Conservation (phyloP, 148 eudicot species). For the Chenopodium berlandieri region DNA sequence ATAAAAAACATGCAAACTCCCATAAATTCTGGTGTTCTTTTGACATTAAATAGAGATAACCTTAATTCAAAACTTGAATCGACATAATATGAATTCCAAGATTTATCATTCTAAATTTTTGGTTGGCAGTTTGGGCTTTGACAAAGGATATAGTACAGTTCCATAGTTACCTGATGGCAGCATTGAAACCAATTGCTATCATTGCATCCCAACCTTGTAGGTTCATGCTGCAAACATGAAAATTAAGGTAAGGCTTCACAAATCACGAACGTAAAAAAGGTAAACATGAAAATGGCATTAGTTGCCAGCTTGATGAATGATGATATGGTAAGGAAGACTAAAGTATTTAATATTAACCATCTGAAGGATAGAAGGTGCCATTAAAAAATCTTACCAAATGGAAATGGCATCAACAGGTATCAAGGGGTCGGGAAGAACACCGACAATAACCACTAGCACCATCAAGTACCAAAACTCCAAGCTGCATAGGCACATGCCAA, state of each 20-base stretch:
- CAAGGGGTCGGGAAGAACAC: constrained; percentile 57
- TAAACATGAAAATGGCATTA: background rate
- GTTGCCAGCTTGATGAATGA: background rate
- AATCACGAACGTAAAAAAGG: background rate
- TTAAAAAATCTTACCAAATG: constrained; percentile 25
- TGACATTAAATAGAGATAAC: background rate
- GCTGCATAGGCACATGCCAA: constrained; percentile 40
- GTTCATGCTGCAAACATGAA: constrained; percentile 63
- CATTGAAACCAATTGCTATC: constrained; percentile 82
- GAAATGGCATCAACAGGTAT: constrained; percentile 74
- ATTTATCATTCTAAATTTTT: background rate
- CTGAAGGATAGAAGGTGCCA: background rate
- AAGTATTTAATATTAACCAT: no score
- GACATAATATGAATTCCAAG: background rate
- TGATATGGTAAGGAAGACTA: background rate
- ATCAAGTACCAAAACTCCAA: constrained; percentile 90
- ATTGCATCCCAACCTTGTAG: constrained; percentile 85
- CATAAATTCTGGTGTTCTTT: background rate
- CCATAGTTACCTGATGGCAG: constrained; percentile 66
- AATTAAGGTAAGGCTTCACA: background rate
- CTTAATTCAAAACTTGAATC: background rate
- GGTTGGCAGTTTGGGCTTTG: background rate
- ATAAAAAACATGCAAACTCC: background rate
- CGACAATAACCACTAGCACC: constrained; percentile 63
- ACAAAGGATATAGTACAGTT: background rate